These are phyloP conservation scores for Linnemannia hyalina DNA, from an alignment of 192 early-diverging fungal species.

Conservation along the genomic window DNA sequence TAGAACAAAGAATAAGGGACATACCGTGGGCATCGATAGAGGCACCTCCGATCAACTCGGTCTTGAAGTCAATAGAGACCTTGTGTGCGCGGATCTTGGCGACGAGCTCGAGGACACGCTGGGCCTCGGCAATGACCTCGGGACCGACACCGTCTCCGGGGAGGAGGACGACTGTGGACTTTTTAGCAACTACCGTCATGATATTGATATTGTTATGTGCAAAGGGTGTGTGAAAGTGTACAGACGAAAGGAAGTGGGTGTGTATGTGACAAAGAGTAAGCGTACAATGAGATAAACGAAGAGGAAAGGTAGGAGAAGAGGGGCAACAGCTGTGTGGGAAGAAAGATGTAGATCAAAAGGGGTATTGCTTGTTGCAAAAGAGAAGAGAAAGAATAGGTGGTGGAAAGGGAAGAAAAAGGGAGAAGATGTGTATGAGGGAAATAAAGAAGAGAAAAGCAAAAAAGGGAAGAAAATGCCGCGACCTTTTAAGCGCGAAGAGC, in stretches of 20 bases:
- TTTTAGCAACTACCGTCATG: conserved; percentile 21
- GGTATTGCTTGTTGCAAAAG: neutral
- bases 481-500: neutral
- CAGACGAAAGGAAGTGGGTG: neutral
- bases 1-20: neutral
- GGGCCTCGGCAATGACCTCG: conserved; percentile 92
- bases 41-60: conserved; percentile 90
- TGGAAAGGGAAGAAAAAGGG: conserved; percentile 1
- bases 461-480: conserved; percentile 2
- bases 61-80: conserved; percentile 76
- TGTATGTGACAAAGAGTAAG: neutral
- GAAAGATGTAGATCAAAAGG: conserved; percentile 21
- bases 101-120: conserved; percentile 89
- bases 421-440: neutral
- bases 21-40: conserved; percentile 93
- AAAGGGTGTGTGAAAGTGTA: neutral
- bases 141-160: conserved; percentile 98
- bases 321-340: too few species aligned
- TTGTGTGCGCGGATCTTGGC: conserved; percentile 71
- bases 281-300: neutral
- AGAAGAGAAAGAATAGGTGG: neutral
- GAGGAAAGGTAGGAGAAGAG: neutral
- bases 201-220: conserved; percentile 1
- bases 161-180: conserved; percentile 71
- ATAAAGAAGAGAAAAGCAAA: conserved; percentile 11